Base-by-base conservation (phyloP, 2,329 filamentous ascomycete species). In the Calonectria naviculata region DNA sequence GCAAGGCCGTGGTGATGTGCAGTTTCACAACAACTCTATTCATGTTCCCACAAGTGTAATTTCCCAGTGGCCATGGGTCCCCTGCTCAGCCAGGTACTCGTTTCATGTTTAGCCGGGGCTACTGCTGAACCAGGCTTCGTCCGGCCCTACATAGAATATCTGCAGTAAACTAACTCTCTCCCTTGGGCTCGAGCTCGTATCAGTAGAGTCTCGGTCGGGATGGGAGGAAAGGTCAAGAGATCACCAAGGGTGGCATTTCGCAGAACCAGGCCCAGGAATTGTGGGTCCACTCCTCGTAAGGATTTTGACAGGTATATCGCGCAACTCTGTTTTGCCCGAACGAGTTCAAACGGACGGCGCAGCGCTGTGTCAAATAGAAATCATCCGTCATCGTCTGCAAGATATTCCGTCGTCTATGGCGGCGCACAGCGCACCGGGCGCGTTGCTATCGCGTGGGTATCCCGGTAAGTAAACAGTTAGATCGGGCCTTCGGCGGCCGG, bases 11-110 rank as follows among this genome's bases (percentile, higher is more conserved):
- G 52, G 34, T 69, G 54, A 56, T 71, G 66, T 71, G 49, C 61
- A 71, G 61, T 41, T 67, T 70, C 56, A 54, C 54, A 46, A 58
- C 68, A 71, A 52, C 54, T 65, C 46, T 72, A 46, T 54, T 71
- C 67, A 58, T 72, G 75, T 77, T 73, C 72, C 76, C 75, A 70
- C 76, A 78, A 36, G 54, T 71, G 75, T 70, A 78, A 78, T 78
- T 78, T 78, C 76, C 76, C 68, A 72, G 15, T 63, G 66, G 56
- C 56, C 75, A 75, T 70, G 62, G 71, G 68, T 68, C 67, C 76
- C 76, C 65, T 78, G 76, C 58, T 62, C 42, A 29, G 44, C 71
- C 47, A 67, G 61, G 72, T 66, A 56, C 68, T 56, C 69, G 76
- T 78, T 78, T 78, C 75, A 77, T 56, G 28, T 68, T 47, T 38